These are phyloP conservation scores for Ettlia oleoabundans DNA, from an alignment of 139 green algal species.

Conservation along the genomic window DNA sequence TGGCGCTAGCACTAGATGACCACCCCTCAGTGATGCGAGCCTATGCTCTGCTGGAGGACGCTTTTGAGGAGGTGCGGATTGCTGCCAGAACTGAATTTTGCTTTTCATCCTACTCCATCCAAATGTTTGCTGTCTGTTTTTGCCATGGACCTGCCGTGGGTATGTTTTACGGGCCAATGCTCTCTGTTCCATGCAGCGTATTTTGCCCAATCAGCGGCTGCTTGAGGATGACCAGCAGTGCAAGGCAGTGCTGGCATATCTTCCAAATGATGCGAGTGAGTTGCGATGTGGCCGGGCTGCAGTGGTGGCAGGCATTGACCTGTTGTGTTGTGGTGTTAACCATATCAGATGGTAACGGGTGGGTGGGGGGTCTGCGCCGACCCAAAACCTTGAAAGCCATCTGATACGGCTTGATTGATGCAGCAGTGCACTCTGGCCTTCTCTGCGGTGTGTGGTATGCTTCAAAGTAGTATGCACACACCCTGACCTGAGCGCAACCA, in stretches of 20 bases:
- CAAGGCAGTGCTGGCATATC: slow-evolving; percentile 68
- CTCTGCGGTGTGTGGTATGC: too few species aligned
- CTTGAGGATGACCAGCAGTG: slow-evolving; percentile 59
- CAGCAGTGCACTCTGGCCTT: too few species aligned
- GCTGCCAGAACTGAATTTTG: not conserved
- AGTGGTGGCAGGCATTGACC: not conserved
- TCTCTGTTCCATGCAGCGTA: slow-evolving; percentile 39
- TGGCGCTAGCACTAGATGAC: slow-evolving; percentile 50
- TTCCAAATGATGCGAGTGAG: slow-evolving; percentile 54
- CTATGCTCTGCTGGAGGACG: slow-evolving; percentile 46
- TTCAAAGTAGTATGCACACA: too few species aligned
- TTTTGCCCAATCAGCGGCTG: slow-evolving; percentile 80
- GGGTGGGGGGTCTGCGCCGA: too few species aligned
- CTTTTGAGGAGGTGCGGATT: slow-evolving; percentile 64
- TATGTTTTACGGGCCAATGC: not conserved
- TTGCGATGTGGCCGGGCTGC: slow-evolving; percentile 24
- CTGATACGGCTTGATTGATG: too few species aligned
- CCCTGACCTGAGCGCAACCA: too few species aligned
- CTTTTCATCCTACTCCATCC: too few species aligned
- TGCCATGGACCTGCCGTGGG: too few species aligned
- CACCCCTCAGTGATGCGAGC: slow-evolving; percentile 75
- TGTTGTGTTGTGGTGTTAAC: too few species aligned
- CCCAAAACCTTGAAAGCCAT: too few species aligned
- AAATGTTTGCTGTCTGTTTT: too few species aligned
- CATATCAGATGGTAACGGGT: too few species aligned